These are phyloP conservation scores for Aspergillus sp. DNA, from an alignment of 2,329 filamentous ascomycete species.

Conservation along the genomic window DNA sequence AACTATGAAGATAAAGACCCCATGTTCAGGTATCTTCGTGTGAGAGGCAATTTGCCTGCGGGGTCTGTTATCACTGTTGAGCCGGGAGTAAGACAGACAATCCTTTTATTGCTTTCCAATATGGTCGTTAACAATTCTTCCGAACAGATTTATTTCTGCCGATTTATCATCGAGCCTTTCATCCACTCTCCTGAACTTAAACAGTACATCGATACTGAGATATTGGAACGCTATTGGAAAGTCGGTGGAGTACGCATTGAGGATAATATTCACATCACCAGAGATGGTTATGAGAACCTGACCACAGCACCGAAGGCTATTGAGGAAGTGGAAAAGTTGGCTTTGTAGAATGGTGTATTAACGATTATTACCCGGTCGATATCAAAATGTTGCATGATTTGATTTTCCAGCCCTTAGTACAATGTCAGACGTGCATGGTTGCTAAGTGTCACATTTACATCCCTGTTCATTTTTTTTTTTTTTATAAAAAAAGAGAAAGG, in stretches of 20 bases:
- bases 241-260: conserved; percentile 92
- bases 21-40: conserved; percentile 80
- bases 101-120: conserved; percentile 1
- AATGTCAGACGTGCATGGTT: no score
- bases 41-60: conserved; percentile 66
- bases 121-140: conserved; percentile 1
- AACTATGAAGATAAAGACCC: conserved; percentile 72
- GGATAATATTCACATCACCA: conserved; percentile 77
- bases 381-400: no score
- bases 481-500: no score
- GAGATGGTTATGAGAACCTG: conserved; percentile 73
- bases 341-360: conserved; percentile 12
- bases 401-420: no score
- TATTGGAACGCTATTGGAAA: conserved; percentile 73
- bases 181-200: conserved; percentile 64
- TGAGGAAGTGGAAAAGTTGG: conserved; percentile 54
- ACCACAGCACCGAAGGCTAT: conserved; percentile 69
- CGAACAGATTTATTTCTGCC: conserved; percentile 73
- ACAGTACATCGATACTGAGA: conserved; percentile 67
- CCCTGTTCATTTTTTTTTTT: no score
- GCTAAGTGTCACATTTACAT: no score
- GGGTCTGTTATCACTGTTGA: conserved; percentile 89
- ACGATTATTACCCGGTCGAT: neutral
- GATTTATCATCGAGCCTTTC: conserved; percentile 78
- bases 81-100: conserved; percentile 60